Conservation (phyloP, 1,284 basidiomycete species). For the Heimioporus retisporus region DNA sequence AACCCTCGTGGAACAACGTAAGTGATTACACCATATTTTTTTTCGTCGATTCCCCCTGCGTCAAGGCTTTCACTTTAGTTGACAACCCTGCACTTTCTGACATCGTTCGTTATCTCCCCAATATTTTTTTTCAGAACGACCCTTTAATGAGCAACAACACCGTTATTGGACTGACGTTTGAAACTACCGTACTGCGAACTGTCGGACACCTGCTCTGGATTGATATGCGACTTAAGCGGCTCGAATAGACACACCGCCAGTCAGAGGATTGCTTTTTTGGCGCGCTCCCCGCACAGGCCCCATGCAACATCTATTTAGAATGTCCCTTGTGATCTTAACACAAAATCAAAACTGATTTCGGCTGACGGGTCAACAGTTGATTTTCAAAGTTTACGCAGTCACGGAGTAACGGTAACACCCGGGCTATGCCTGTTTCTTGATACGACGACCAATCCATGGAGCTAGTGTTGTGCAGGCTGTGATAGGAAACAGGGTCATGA, state of each 20-base stretch:
- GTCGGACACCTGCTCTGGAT: slow-evolving; percentile 9
- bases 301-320: slow-evolving; percentile 11
- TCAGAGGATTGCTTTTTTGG: slow-evolving; percentile 21
- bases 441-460: slow-evolving; percentile 24
- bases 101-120: neutral
- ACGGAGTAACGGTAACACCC: slow-evolving; percentile 32
- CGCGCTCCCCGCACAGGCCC: neutral
- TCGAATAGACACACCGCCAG: slow-evolving; percentile 10
- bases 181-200: slow-evolving; percentile 9
- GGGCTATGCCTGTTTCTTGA: slow-evolving; percentile 19
- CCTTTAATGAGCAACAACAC: neutral
- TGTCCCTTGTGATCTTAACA: slow-evolving; percentile 27
- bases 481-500: slow-evolving; percentile 44
- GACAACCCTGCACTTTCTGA: slow-evolving; percentile 16
- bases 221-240: slow-evolving; percentile 15
- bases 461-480: slow-evolving; percentile 17
- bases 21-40: slow-evolving; percentile 8
- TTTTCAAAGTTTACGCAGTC: slow-evolving; percentile 14
- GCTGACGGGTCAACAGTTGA: slow-evolving; percentile 21
- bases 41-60: slow-evolving; percentile 11
- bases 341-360: slow-evolving; percentile 28
- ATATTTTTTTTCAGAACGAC: slow-evolving; percentile 3
- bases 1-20: slow-evolving; percentile 22
- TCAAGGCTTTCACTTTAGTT: slow-evolving; percentile 11
- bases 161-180: neutral